phyloP scores from a whole-genome alignment of 2,329 filamentous ascomycete genomes.

The Cytospora piceae region DNA sequence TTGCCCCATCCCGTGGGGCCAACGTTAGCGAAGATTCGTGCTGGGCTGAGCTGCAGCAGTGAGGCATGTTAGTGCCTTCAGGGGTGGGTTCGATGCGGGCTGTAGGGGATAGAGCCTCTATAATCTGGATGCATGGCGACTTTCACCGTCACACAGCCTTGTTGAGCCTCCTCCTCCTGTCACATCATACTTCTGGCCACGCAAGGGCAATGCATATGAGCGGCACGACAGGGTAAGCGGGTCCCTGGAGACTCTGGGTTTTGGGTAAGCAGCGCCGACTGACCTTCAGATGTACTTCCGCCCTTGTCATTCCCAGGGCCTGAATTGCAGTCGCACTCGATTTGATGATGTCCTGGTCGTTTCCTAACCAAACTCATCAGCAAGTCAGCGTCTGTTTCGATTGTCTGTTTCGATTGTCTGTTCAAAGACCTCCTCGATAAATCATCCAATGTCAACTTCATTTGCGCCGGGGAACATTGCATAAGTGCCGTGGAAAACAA shows the following conservation, averaged over 20 bases:
- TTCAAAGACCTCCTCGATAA: background rate
- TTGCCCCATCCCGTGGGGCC: slow-evolving; percentile 25
- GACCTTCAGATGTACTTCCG: slow-evolving; percentile 30
- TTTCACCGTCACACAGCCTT: slow-evolving; percentile 13
- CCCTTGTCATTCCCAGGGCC: slow-evolving; percentile 31
- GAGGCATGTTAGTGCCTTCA: slow-evolving; percentile 28
- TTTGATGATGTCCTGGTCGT: slow-evolving; percentile 14
- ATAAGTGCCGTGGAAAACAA: background rate
- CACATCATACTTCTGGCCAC: slow-evolving; percentile 23
- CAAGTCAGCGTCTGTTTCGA: slow-evolving; percentile 23
- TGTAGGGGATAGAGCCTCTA: slow-evolving; percentile 28
- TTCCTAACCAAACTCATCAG: slow-evolving; percentile 20
- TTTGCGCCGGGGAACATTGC: background rate
- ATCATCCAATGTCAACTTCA: background rate
- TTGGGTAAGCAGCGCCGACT: slow-evolving; percentile 26
- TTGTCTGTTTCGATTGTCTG: background rate
- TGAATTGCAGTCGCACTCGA: slow-evolving; percentile 25
- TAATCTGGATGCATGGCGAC: slow-evolving; percentile 22
- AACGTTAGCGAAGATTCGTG: slow-evolving; percentile 29
- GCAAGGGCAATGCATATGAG: slow-evolving; percentile 20
- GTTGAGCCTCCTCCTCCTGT: slow-evolving; percentile 17
- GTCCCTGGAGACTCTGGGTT: slow-evolving; percentile 8
- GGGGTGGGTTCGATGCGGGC: slow-evolving; percentile 25
- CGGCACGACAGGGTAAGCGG: slow-evolving; percentile 24
- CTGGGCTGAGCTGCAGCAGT: slow-evolving; percentile 28